These are phyloP conservation scores for Coemansia sp. DNA, from an alignment of 192 early-diverging fungal genomes.

Conservation along the genomic window DNA sequence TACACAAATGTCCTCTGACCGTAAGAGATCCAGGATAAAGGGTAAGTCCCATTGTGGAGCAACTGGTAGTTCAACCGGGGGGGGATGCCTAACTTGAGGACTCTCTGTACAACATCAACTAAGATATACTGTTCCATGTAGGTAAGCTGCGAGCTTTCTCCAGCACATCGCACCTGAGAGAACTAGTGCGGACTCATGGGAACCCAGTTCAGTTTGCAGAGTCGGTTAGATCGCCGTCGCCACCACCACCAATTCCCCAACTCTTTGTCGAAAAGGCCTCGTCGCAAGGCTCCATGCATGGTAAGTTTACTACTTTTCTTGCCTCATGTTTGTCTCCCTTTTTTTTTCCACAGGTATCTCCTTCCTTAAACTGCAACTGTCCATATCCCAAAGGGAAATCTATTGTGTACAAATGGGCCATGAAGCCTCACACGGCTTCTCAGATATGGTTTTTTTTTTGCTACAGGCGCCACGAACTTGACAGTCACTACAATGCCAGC, in stretches of 20 bases:
- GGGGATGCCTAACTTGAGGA: neutral
- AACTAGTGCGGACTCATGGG: conserved; percentile 43
- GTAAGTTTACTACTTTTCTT: conserved; percentile 16
- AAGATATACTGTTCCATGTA: conserved; percentile 16
- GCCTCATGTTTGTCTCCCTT: neutral
- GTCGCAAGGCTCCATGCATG: conserved; percentile 31
- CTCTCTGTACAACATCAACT: neutral
- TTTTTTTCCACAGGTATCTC: neutral
- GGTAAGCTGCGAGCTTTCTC: conserved; percentile 56
- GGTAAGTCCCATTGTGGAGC: conserved; percentile 29
- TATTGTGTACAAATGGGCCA: neutral
- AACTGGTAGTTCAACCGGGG: conserved; percentile 5
- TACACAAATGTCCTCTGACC: conserved; percentile 31
- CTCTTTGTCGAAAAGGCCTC: conserved; percentile 25
- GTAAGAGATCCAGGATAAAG: conserved; percentile 40
- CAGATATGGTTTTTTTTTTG: neutral
- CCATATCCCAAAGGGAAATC: neutral
- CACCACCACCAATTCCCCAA: conserved; percentile 41
- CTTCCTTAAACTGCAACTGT: neutral
- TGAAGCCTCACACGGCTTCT: neutral
- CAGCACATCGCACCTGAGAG: conserved; percentile 52
- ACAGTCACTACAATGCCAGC: conserved; percentile 9
- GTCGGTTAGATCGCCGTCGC: conserved; percentile 23
- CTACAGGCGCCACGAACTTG: conserved; percentile 7
- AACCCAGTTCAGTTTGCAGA: conserved; percentile 19